Evolutionary conservation across 2,329 filamentous ascomycete species (phyloP).

Genomic region (Thelonectria discophora): DNA sequence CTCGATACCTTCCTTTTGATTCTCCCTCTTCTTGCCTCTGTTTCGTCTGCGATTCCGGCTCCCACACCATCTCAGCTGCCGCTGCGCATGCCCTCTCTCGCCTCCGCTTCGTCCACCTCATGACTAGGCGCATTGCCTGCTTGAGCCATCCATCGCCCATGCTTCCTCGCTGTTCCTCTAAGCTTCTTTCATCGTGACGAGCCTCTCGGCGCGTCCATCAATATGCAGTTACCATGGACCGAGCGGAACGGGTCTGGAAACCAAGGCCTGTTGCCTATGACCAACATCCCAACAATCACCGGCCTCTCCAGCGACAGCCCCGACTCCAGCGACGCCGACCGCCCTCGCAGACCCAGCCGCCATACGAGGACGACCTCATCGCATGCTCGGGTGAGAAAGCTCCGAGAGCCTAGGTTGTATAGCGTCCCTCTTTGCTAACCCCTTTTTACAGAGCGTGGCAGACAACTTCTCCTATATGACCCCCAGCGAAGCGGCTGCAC

Average conservation of each 20-base stretch:
- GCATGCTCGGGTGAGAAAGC: constrained; percentile 60
- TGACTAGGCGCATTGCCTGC: constrained; percentile 37
- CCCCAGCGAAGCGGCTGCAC: constrained; percentile 79
- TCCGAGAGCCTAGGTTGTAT: background rate
- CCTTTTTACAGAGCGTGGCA: constrained; percentile 57
- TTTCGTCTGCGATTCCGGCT: background rate
- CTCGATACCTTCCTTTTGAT: constrained; percentile 5
- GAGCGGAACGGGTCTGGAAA: constrained; percentile 45
- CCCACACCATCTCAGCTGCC: constrained; percentile 8
- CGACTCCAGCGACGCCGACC: constrained; percentile 41
- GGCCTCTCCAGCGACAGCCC: constrained; percentile 39
- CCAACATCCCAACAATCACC: constrained; percentile 47
- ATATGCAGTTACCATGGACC: constrained; percentile 52
- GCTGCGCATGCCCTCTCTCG: constrained; percentile 30
- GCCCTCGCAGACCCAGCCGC: constrained; percentile 42
- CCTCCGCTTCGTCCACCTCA: constrained; percentile 32
- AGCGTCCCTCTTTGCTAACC: constrained; percentile 26
- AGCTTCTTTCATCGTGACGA: constrained; percentile 32
- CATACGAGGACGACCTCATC: constrained; percentile 62
- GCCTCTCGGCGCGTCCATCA: constrained; percentile 32
- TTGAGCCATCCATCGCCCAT: constrained; percentile 33
- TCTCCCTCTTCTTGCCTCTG: background rate
- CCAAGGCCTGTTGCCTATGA: constrained; percentile 47
- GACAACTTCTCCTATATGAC: constrained; percentile 74
- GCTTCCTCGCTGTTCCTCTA: constrained; percentile 29